Evolutionary conservation across 805 yeast genomes (phyloP).

Genomic region (Diddensiella transvaalensis): DNA sequence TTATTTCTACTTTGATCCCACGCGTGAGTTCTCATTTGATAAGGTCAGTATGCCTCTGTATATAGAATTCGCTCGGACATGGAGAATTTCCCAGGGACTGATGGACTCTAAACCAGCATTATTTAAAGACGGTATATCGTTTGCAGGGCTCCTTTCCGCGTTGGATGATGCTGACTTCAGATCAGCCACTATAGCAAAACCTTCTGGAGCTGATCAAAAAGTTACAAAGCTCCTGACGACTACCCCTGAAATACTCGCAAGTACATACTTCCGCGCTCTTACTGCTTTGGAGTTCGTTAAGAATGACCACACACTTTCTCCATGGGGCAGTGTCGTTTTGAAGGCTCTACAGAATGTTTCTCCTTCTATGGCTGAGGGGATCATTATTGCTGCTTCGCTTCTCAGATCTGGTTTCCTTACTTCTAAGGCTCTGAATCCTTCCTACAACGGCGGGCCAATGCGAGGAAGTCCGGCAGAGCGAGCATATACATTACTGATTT

Average conservation of each 20-base stretch:
- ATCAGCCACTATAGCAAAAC: conserved; percentile 21
- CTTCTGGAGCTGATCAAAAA: conserved; percentile 5
- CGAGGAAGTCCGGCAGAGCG: conserved; percentile 30
- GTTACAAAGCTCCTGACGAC: conserved; percentile 34
- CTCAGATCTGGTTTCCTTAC: conserved; percentile 24
- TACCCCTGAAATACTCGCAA: conserved; percentile 53
- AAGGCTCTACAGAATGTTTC: conserved; percentile 18
- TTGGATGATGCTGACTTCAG: conserved; percentile 35
- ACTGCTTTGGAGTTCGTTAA: conserved; percentile 46
- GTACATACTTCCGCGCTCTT: conserved; percentile 52
- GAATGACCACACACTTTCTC: conserved; percentile 41
- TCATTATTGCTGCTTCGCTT: conserved; percentile 27
- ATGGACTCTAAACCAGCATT: neutral
- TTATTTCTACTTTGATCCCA: conserved; percentile 51
- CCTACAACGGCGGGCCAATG: conserved; percentile 40
- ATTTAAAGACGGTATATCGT: neutral
- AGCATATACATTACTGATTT: conserved; percentile 39
- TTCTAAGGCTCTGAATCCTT: conserved; percentile 34
- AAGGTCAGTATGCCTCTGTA: conserved; percentile 19
- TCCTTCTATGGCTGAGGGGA: conserved; percentile 20
- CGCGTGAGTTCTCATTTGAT: conserved; percentile 37
- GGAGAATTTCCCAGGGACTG: conserved; percentile 14
- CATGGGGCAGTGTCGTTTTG: conserved; percentile 51
- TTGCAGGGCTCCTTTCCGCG: conserved; percentile 23
- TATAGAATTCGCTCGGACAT: conserved; percentile 10